Conservation (phyloP, 2,329 filamentous ascomycete genomes). For the Eutypella sp. region DNA sequence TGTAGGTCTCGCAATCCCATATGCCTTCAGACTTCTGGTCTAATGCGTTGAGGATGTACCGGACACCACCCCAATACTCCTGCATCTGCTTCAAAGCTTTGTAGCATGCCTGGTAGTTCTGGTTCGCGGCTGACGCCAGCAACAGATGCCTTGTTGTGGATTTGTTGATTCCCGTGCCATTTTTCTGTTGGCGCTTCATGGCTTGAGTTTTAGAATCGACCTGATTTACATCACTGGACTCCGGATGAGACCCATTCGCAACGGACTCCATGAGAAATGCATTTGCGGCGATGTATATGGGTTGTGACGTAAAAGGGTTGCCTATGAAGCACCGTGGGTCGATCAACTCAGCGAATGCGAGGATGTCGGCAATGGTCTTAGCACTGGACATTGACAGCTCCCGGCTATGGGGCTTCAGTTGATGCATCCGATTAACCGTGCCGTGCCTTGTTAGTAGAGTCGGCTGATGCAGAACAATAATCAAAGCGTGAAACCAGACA, state of each 20-base stretch:
- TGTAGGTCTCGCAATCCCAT: slow-evolving; percentile 67
- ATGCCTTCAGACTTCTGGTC: slow-evolving; percentile 87
- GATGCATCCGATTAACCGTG: slow-evolving; percentile 53
- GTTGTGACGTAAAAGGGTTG: slow-evolving; percentile 85
- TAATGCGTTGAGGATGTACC: slow-evolving; percentile 80
- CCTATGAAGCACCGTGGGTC: slow-evolving; percentile 82
- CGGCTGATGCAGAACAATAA: slow-evolving; percentile 80
- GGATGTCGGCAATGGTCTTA: slow-evolving; percentile 85
- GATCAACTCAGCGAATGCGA: slow-evolving; percentile 80
- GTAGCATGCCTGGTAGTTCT: slow-evolving; percentile 85
- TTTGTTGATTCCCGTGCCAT: slow-evolving; percentile 30
- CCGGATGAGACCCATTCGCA: slow-evolving; percentile 60
- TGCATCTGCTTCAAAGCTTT: slow-evolving; percentile 78
- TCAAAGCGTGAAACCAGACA: slow-evolving; percentile 84
- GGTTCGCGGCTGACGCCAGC: slow-evolving; percentile 73
- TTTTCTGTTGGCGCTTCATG: slow-evolving; percentile 16
- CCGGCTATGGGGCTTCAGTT: slow-evolving; percentile 73
- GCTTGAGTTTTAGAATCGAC: slow-evolving; percentile 21
- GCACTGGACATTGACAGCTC: slow-evolving; percentile 83
- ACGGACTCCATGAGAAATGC: slow-evolving; percentile 82
- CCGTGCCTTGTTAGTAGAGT: slow-evolving; percentile 74
- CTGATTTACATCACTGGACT: slow-evolving; percentile 56
- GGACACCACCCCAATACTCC: slow-evolving; percentile 78
- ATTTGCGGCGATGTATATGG: slow-evolving; percentile 86
- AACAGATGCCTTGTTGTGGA: slow-evolving; percentile 64